phyloP scores from a whole-genome alignment of 2,329 filamentous ascomycete species.

The Simplicillium aogashimaense region DNA sequence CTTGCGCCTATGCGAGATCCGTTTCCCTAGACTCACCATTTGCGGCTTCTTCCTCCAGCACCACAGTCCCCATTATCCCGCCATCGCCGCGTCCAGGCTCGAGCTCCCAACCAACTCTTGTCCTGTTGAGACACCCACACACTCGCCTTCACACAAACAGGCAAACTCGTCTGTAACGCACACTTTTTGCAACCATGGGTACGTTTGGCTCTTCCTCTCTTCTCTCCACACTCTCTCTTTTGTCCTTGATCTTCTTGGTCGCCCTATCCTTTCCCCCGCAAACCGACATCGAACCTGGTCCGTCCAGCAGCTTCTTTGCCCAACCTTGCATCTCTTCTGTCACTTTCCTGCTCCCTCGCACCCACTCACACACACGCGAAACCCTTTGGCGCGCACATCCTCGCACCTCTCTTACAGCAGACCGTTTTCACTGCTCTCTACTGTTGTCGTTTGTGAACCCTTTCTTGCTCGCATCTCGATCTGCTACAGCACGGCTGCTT shows the following conservation, averaged over 20 bases:
- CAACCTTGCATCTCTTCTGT: too few relatives aligned
- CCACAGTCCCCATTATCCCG: conserved; percentile 11
- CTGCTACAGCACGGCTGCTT: too few relatives aligned
- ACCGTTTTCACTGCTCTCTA: too few relatives aligned
- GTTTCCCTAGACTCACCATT: conserved; percentile 17
- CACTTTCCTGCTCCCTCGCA: too few relatives aligned
- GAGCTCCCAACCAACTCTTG: conserved; percentile 11
- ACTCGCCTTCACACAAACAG: conserved; percentile 5
- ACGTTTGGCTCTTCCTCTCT: conserved; percentile 5
- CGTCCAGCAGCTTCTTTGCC: too few relatives aligned
- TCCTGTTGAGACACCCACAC: conserved; percentile 17
- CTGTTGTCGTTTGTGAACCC: too few relatives aligned
- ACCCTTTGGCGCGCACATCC: too few relatives aligned
- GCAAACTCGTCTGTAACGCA: conserved; percentile 1
- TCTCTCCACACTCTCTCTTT: conserved; percentile 2
- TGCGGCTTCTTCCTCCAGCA: conserved; percentile 8
- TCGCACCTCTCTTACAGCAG: too few relatives aligned
- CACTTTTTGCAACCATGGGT: conserved; percentile 7
- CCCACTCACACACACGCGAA: too few relatives aligned
- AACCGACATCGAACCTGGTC: too few relatives aligned
- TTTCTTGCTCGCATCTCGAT: too few relatives aligned
- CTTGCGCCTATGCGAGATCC: conserved; percentile 21
- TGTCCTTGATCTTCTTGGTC: background rate
- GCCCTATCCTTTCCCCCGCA: background rate
- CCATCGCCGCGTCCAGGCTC: conserved; percentile 8